Evolutionary conservation across 331 rosid species (phyloP), one percentile per base, ranked within the genome.

Genomic region (Saraca asoca): DNA sequence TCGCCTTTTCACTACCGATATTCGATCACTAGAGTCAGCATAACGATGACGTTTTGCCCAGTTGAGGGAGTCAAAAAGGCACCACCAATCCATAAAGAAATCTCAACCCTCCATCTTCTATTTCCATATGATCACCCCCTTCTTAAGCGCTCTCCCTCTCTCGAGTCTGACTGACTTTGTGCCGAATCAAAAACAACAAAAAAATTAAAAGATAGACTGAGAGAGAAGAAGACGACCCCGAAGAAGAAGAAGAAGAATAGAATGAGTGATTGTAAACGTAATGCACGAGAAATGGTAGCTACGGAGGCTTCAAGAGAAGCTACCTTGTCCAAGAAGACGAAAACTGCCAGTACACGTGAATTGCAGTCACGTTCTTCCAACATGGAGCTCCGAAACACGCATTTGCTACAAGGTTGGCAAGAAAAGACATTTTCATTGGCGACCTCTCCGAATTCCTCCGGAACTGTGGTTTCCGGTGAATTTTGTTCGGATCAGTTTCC

Each of bases 221-320:
- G 15, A 33, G 35, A 51, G 37, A 60, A 12, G 18, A 49, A 11
- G 20, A 41, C 13, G 31, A 14, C 31, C 31, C 1, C 31, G 3
- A 24, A 1, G 31, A 24, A 24, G 31, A 24, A 50, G 51, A 76
- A 1, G 31, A 24, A 24, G 31, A 24, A 50, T 46, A 76, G 34
- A 16, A 64, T 84, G 93, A 61, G 75, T 4, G 88, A 78, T 11
- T 62, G 64, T 42, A 85, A 86, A 78, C 82, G 95, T 65, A 70
- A 64, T 79, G 71, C 76, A 19, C 73, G 56, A 12, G 45, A 50
- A 46, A 31, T 66, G 14, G n/a, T 55, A 2, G 58, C 64, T 10
- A 69, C 78, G 50, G 85, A 76, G 57, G 61, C 73, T 58, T 67
- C 85, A 9, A 46, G 48, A 38, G 14, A 62, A 37, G 64, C 62